Conservation (phyloP, 345 rosid species). For the Pelargonium nanum region DNA sequence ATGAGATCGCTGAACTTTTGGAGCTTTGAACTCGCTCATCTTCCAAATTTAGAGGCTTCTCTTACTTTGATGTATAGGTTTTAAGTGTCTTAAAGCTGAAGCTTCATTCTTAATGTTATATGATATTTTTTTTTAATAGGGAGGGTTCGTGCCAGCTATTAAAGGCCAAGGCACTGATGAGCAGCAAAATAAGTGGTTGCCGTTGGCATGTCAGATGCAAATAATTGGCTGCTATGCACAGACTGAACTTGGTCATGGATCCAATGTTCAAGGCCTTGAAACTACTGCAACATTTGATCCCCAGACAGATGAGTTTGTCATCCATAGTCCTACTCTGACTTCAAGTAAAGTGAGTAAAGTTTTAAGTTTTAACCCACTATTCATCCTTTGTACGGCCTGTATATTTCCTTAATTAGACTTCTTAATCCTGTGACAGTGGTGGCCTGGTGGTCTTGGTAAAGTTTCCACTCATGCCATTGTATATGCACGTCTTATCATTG, state of each 20-base stretch:
- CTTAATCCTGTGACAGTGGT: constrained; percentile 53
- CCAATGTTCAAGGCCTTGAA: constrained; percentile 98
- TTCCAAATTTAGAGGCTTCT: too few relatives aligned
- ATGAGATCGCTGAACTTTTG: too few relatives aligned
- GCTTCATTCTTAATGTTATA: constrained; percentile 3
- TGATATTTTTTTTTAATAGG: constrained; percentile 38
- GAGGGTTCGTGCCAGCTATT: constrained; percentile 93
- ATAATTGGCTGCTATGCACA: constrained; percentile 98
- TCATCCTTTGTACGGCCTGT: not conserved
- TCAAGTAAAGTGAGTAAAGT: constrained; percentile 82
- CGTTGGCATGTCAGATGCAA: constrained; percentile 87
- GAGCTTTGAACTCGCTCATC: too few relatives aligned
- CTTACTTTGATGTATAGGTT: not conserved
- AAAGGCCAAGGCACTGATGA: constrained; percentile 93
- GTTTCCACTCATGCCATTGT: constrained; percentile 83
- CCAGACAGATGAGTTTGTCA: constrained; percentile 74
- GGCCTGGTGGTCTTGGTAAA: constrained; percentile 99
- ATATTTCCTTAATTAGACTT: too few relatives aligned
- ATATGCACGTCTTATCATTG: constrained; percentile 78
- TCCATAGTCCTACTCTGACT: constrained; percentile 88
- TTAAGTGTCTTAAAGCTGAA: not conserved
- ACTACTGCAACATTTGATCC: constrained; percentile 97
- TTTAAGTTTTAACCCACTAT: not conserved
- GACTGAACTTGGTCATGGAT: constrained; percentile 99
- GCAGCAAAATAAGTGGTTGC: constrained; percentile 90